Conservation (phyloP, 2,329 filamentous ascomycete genomes). For the Penicillium thymicola region DNA sequence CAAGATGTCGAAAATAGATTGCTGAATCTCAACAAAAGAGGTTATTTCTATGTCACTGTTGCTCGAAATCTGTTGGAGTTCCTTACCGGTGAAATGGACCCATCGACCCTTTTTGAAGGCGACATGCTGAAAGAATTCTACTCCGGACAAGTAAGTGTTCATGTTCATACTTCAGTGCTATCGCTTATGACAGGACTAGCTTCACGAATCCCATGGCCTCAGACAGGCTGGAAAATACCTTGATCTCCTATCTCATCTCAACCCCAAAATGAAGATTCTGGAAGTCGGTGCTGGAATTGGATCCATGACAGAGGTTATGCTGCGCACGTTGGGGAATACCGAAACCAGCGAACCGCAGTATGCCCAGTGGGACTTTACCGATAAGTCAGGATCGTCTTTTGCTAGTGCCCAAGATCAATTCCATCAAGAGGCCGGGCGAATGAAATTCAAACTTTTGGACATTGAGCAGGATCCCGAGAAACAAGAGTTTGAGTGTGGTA, state of each 20-base stretch:
- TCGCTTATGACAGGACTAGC: background rate
- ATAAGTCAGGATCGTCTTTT: slow-evolving; percentile 17
- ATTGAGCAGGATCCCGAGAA: slow-evolving; percentile 16
- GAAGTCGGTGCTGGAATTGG: slow-evolving; percentile 16
- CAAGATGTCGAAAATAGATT: background rate
- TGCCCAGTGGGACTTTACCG: slow-evolving; percentile 10
- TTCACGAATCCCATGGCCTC: background rate
- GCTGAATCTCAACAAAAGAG: background rate
- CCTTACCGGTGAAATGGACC: slow-evolving; percentile 3
- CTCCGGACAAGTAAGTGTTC: slow-evolving; percentile 3
- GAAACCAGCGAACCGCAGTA: background rate
- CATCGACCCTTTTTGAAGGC: background rate
- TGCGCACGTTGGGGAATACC: background rate
- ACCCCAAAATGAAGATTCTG: slow-evolving; percentile 12
- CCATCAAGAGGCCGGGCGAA: slow-evolving; percentile 2
- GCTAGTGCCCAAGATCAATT: slow-evolving; percentile 7
- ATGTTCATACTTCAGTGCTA: background rate
- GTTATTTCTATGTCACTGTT: background rate
- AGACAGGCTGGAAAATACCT: background rate
- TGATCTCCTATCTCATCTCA: slow-evolving; percentile 10
- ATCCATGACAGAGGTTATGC: background rate
- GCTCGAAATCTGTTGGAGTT: background rate
- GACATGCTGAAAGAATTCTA: slow-evolving; percentile 1
- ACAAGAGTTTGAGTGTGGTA: slow-evolving; percentile 17
- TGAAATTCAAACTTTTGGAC: slow-evolving; percentile 14